phyloP scores from a whole-genome alignment of 177 flowering plant genomes.

The Vitis hybrid region DNA sequence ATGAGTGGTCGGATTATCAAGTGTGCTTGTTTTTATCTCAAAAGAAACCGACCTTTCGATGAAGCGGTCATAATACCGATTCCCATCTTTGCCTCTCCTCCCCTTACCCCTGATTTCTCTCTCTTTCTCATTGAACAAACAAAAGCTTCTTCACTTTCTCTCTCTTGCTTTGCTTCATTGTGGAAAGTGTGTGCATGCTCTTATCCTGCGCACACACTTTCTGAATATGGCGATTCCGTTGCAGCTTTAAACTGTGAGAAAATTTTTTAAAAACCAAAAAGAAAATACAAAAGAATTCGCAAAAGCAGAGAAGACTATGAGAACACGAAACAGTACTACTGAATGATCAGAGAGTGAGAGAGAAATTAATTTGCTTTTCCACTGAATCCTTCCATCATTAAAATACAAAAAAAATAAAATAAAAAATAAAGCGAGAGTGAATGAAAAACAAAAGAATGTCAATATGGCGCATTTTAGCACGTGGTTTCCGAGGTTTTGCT shows the following conservation, averaged over 20 bases:
- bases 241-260: slow-evolving; percentile 57
- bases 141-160: slow-evolving; percentile 14
- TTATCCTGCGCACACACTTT: slow-evolving; percentile 42
- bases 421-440: background rate
- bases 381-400: too few relatives aligned
- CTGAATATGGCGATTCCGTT: slow-evolving; percentile 32
- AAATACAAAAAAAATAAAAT: background rate
- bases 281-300: background rate
- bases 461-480: slow-evolving; percentile 42
- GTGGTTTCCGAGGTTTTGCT: slow-evolving; percentile 30
- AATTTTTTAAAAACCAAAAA: background rate
- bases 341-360: slow-evolving; percentile 10
- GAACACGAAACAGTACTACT: slow-evolving; percentile 45
- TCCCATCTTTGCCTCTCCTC: background rate
- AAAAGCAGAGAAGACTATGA: slow-evolving; percentile 35
- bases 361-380: background rate
- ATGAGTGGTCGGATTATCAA: slow-evolving; percentile 40
- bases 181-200: slow-evolving; percentile 39
- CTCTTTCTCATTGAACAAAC: slow-evolving; percentile 11
- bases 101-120: background rate
- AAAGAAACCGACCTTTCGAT: slow-evolving; percentile 74
- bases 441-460: slow-evolving; percentile 9
- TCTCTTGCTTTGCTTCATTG: slow-evolving; percentile 22
- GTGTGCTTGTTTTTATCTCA: slow-evolving; percentile 24
- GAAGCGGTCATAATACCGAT: slow-evolving; percentile 24